A percentile compares a stretch with the other conserved stretches of the same genome.
Conservation (phyloP, 148 eudicot species). For the Rhododendron mucronatum region DNA sequence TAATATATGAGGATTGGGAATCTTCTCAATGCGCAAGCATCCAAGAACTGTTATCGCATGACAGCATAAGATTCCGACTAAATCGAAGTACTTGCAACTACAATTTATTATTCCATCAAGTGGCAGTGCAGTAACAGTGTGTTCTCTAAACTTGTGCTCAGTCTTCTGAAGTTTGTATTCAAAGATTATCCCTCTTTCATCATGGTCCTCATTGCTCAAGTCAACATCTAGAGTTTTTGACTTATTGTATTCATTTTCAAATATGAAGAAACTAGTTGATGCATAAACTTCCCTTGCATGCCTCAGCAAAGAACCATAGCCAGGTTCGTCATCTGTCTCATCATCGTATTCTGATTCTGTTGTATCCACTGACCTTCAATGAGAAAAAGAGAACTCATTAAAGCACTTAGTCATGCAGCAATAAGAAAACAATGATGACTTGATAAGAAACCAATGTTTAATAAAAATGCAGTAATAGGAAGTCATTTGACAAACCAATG, state of each 20-base stretch:
- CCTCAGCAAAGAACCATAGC: neutral
- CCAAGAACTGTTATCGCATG: neutral
- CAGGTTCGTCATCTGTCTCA: conserved; percentile 1
- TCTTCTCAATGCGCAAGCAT: conserved; percentile 5
- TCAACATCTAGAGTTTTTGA: neutral
- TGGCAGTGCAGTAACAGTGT: neutral
- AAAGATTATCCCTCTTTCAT: neutral
- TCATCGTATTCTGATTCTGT: neutral
- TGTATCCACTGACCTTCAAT: neutral
- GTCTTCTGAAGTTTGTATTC: neutral
- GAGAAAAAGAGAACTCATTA: too few relatives aligned
- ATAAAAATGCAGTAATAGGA: too few relatives aligned
- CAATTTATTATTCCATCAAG: neutral
- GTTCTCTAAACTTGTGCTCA: neutral
- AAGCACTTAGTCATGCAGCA: too few relatives aligned
- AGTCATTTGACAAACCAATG: too few relatives aligned
- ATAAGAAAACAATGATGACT: too few relatives aligned
- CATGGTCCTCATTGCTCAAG: neutral
- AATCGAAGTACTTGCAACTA: conserved; percentile 1
- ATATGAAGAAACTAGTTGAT: neutral
- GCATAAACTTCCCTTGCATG: conserved; percentile 1
- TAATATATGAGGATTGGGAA: neutral
- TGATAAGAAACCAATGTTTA: too few relatives aligned
- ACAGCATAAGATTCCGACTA: neutral
- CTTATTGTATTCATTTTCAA: conserved; percentile 1